A percentile compares a stretch with the other conserved stretches of the same genome.
Conservation (phyloP, 805 yeast species). For the Yamadazyma nakazawae region DNA sequence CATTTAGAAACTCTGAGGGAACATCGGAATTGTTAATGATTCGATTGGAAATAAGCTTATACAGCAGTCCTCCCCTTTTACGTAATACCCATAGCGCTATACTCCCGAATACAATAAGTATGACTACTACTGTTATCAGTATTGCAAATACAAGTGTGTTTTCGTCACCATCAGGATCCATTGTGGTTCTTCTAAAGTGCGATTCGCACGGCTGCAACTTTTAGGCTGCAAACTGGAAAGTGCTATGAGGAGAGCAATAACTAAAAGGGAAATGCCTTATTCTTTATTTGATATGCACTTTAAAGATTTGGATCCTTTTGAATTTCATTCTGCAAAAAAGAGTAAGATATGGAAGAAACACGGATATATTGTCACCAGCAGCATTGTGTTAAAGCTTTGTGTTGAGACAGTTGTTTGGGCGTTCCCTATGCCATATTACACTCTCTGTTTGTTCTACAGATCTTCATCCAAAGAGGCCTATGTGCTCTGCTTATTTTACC, state of each 20-base stretch:
- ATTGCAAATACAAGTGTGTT: not conserved
- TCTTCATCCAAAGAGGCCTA: too few species aligned
- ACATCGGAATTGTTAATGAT: conserved; percentile 11
- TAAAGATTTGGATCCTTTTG: too few species aligned
- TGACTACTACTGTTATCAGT: not conserved
- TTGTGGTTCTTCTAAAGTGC: not conserved
- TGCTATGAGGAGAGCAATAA: not conserved
- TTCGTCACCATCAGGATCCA: not conserved
- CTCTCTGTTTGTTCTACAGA: too few species aligned
- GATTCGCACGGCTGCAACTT: not conserved
- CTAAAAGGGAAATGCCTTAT: not conserved
- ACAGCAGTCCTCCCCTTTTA: not conserved
- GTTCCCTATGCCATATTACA: too few species aligned
- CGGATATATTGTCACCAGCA: too few species aligned
- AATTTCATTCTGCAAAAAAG: too few species aligned
- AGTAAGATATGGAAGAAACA: too few species aligned
- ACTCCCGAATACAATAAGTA: not conserved
- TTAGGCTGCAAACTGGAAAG: not conserved
- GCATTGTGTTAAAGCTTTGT: too few species aligned
- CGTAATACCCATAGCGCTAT: not conserved
- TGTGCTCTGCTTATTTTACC: too few species aligned
- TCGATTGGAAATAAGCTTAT: not conserved
- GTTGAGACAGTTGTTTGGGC: too few species aligned
- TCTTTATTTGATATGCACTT: not conserved
- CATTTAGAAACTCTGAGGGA: conserved; percentile 39